Evolutionary conservation across 306 rosid genomes (phyloP), one percentile per base, ranked within the genome.

Genomic region (Castanea crenata): DNA sequence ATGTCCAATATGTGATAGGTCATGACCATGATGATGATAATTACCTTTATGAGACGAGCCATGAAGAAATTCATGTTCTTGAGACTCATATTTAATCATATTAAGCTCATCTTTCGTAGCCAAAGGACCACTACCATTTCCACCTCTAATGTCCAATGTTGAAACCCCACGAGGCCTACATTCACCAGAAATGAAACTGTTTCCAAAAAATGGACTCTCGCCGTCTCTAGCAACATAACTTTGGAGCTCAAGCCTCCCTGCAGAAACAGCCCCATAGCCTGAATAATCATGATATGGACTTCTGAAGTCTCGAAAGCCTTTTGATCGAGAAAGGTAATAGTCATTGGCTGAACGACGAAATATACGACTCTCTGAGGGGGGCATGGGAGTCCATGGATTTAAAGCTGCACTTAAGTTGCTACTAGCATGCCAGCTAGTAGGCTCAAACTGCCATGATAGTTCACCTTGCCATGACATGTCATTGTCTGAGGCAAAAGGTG

Each of bases 361-460:
- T 20, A 79, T 73, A 0, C 61, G 87, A 61, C 88, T 85, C 51
- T 75, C 81, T 0, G 82, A 65, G 2, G 87, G 32, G 18, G 86
- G 38, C 76, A 69, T 34, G 0, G 86, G 62, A 7, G 88, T 59
- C 98, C 97, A 94, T 9, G 93, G 97, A 72, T 87, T 89, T 18
- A 94, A 46, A 84, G 74, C 90, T 16, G 90, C 70, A 18, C 95
- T 90, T 5, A 91, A 78, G 71, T 73, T 83, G 67, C 82, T 87
- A 55, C 76, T 61, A 16, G 85, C 92, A 0, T 57, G 82, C 91
- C 83, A 87, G 10, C 95, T 92, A 0, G 76, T 80, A 21, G 99
- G 86, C 86, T 88, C 86, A 51, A 90, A 87, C 56, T 91, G 90
- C 97, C 98, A 94, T 4, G 97, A 94, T 76, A 94, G 80, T 82